These are phyloP conservation scores for Fusarium ambrosium DNA, from an alignment of 2,329 filamentous ascomycete genomes.

Conservation along the genomic window DNA sequence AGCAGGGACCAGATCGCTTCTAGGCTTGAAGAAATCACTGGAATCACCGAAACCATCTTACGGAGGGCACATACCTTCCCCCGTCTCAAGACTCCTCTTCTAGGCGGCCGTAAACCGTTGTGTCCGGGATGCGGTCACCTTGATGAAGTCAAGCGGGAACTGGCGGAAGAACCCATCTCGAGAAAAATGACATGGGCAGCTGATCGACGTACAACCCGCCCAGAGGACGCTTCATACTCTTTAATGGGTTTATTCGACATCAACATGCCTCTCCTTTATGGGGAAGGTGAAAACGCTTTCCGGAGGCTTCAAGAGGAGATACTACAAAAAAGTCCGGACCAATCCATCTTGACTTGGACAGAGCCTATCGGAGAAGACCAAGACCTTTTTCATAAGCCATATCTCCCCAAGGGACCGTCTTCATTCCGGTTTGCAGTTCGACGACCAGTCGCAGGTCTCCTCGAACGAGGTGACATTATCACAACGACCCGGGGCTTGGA, in stretches of 20 bases:
- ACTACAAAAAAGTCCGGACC: background rate
- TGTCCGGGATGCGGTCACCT: background rate
- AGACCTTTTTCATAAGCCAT: background rate
- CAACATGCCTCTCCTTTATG: conserved; percentile 1
- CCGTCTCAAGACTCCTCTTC: background rate
- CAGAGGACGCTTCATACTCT: background rate
- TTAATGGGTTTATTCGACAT: background rate
- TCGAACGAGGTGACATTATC: background rate
- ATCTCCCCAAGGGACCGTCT: background rate
- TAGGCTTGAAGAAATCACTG: background rate
- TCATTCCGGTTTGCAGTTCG: too few species aligned
- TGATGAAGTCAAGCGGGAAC: background rate
- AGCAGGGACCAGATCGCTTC: background rate
- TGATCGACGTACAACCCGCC: background rate
- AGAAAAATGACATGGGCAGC: background rate
- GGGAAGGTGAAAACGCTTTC: background rate
- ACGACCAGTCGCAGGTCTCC: too few species aligned
- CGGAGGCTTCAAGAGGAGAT: background rate
- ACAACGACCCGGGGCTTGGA: background rate
- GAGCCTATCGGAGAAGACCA: background rate
- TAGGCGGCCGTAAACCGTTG: background rate
- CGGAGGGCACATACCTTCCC: background rate
- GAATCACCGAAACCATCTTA: background rate
- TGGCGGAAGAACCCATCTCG: background rate
- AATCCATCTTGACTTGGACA: conserved; percentile 2